Base-by-base conservation (phyloP, 306 rosid genomes). In the Ceratonia siliqua region DNA sequence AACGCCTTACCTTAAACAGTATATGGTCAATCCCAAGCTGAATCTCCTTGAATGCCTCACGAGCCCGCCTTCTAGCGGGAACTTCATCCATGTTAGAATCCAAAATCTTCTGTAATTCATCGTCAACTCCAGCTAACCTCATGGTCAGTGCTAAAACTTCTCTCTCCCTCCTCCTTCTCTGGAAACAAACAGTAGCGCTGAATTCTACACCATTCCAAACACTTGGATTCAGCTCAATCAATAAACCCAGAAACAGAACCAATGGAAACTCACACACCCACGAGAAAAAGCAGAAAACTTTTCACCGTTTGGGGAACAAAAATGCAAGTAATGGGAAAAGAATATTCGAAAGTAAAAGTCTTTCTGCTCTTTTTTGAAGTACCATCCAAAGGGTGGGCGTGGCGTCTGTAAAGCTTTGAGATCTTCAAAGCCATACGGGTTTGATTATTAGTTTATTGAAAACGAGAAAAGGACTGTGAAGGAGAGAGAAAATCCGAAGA, bases 21-120 rank as follows among this genome's bases (percentile, higher is more conserved):
- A 93, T 82, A 52, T 93, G 97, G 62, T 93, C 94, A 80, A 93
- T 82, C 12, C 87, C 86, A 73, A 93, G 96, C 76, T 93, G 98
- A 81, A 82, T 74, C 18, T 84, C 84, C 88, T 88, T 93, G 72
- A 93, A 85, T 56, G 96, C 86, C 57, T 89, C 89, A 57, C 98
- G 92, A 62, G 92, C 97, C 14, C 85, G 86, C 68, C 91, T 87
- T 87, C 98, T 91, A 62, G 96, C 85, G 3, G 85, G 72, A 1
- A 79, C 98, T 78, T 85, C 81, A 53, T 91, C 97, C 97, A 89
- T 89, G 1, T 86, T 81, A 55, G 92, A 82, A 62, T 84, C 83
- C 70, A 88, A 55, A 80, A 93, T 77, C 87, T 74, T 86, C 58
- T 82, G 89, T 86, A 89, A 61, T 46, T 88, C 86, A 41, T 25